These are phyloP conservation scores for Chalciporus pseudorubinellus DNA, from an alignment of 768 basidiomycete genomes.

Conservation along the genomic window DNA sequence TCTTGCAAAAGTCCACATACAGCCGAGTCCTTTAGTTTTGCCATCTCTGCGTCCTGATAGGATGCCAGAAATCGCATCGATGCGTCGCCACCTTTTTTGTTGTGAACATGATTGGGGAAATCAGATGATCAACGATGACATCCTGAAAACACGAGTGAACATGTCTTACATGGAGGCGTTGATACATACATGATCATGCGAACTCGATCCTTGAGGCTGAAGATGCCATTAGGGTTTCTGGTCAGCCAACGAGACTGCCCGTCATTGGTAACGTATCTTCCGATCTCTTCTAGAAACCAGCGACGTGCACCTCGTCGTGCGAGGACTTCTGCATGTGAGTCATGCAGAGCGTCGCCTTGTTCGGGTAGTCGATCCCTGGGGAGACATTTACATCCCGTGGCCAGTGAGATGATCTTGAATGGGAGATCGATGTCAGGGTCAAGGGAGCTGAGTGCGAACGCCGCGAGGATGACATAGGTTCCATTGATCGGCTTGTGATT, in stretches of 20 bases:
- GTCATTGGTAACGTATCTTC: slow-evolving; percentile 10
- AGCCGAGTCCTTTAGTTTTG: slow-evolving; percentile 58
- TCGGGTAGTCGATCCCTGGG: slow-evolving; percentile 59
- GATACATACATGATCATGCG: slow-evolving; percentile 74
- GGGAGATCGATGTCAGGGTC: slow-evolving; percentile 18
- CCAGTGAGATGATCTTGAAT: slow-evolving; percentile 63
- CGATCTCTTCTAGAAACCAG: slow-evolving; percentile 78
- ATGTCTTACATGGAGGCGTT: slow-evolving; percentile 52
- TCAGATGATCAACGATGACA: slow-evolving; percentile 4
- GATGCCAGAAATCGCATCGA: slow-evolving; percentile 77
- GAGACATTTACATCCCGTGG: slow-evolving; percentile 85
- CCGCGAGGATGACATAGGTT: slow-evolving; percentile 65
- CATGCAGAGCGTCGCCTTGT: slow-evolving; percentile 79
- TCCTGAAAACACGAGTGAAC: slow-evolving; percentile 49
- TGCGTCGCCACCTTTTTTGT: slow-evolving; percentile 77
- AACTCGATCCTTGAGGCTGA: slow-evolving; percentile 45
- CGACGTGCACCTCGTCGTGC: slow-evolving; percentile 74
- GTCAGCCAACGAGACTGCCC: slow-evolving; percentile 52
- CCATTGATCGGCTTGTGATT: slow-evolving; percentile 49
- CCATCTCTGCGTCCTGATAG: slow-evolving; percentile 72
- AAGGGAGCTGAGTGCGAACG: slow-evolving; percentile 46
- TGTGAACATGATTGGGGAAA: not conserved
- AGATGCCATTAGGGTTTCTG: slow-evolving; percentile 37
- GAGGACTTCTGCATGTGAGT: slow-evolving; percentile 91
- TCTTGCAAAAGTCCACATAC: slow-evolving; percentile 34